These are phyloP conservation scores for Lagenidium giganteum DNA, from an alignment of 352 stramenopile species.

Conservation along the genomic window DNA sequence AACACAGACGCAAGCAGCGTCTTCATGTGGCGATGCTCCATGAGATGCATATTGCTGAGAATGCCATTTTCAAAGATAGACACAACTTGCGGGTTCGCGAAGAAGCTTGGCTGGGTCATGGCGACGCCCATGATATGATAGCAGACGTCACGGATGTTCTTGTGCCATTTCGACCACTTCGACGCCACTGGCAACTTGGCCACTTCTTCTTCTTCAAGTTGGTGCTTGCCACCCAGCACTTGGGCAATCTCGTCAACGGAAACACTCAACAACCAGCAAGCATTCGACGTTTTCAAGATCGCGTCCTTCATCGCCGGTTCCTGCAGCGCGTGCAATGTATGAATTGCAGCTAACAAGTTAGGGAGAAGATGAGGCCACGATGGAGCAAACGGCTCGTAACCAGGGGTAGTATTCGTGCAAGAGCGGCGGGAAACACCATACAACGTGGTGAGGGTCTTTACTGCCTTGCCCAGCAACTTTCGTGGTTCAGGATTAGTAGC, in stretches of 20 bases:
- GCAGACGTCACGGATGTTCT: constrained; percentile 71
- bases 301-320: constrained; percentile 41
- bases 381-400: constrained; percentile 32
- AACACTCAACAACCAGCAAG: constrained; percentile 62
- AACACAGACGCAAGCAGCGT: constrained; percentile 59
- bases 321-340: constrained; percentile 56
- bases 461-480: constrained; percentile 42
- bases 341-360: constrained; percentile 55
- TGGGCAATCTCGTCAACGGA: constrained; percentile 76
- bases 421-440: constrained; percentile 69
- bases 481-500: constrained; percentile 29
- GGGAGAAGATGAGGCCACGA: constrained; percentile 68
- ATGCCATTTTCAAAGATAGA: constrained; percentile 55
- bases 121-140: constrained; percentile 76
- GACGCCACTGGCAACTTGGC: constrained; percentile 35
- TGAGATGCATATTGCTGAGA: constrained; percentile 47
- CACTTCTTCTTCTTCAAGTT: constrained; percentile 65
- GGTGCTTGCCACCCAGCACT: constrained; percentile 65
- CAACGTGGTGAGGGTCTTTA: constrained; percentile 76
- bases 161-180: constrained; percentile 77
- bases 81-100: constrained; percentile 33
- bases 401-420: too few relatives aligned
- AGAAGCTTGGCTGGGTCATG: constrained; percentile 43
- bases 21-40: constrained; percentile 79
- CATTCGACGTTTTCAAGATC: constrained; percentile 45